Percentiles rank a stretch among this genome's conserved stretches.
Conservation (phyloP, 768 basidiomycete species). For the Inosperma sp. region DNA sequence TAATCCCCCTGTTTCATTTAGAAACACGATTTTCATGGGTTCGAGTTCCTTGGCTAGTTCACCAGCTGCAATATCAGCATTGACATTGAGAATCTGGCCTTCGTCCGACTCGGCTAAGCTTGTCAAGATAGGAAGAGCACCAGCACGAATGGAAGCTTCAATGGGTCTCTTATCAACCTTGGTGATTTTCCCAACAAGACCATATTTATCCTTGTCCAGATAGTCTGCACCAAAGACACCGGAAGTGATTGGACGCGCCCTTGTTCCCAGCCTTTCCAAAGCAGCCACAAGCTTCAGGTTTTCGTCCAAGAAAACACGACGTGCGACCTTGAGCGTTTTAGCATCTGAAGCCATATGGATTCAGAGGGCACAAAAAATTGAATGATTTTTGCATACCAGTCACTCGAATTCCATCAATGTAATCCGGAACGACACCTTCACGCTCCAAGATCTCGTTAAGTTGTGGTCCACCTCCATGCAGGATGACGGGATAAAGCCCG, state of each 20-base stretch:
- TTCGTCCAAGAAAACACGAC: conserved; percentile 95
- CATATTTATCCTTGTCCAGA: conserved; percentile 92
- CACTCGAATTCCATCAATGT: conserved; percentile 95
- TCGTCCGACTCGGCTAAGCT: conserved; percentile 91
- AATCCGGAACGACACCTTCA: conserved; percentile 93
- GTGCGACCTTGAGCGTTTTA: conserved; percentile 91
- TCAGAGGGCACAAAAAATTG: background rate
- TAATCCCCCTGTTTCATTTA: conserved; percentile 97
- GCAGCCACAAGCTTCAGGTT: conserved; percentile 93
- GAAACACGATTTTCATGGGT: conserved; percentile 96
- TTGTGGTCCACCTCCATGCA: conserved; percentile 96
- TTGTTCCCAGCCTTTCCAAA: conserved; percentile 90
- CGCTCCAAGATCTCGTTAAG: conserved; percentile 89
- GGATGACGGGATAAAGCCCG: conserved; percentile 94
- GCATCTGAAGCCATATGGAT: conserved; percentile 51
- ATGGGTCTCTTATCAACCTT: conserved; percentile 93
- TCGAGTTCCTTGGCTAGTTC: conserved; percentile 97
- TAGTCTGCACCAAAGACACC: conserved; percentile 98
- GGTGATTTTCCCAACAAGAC: conserved; percentile 93
- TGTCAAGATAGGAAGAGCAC: conserved; percentile 93
- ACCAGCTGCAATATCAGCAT: conserved; percentile 97
- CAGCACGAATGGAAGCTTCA: conserved; percentile 94
- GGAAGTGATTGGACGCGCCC: conserved; percentile 95
- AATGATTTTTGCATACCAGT: conserved; percentile 57
- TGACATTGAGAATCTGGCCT: conserved; percentile 99